phyloP scores from a whole-genome alignment of 2,329 filamentous ascomycete genomes.

The Amauroascus verrucosus region DNA sequence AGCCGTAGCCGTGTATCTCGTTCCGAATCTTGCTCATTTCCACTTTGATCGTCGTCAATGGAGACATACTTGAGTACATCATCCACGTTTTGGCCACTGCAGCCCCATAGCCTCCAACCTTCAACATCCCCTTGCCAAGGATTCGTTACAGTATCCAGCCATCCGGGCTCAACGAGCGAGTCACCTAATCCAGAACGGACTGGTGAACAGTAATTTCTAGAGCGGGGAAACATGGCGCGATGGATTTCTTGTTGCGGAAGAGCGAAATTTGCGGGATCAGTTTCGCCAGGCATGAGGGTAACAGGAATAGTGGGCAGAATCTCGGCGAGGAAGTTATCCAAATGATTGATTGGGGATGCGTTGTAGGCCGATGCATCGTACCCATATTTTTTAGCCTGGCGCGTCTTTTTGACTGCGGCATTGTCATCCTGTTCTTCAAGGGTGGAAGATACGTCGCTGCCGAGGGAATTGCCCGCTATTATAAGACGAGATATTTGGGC shows the following conservation, averaged over 20 bases:
- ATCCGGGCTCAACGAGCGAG: conserved; percentile 45
- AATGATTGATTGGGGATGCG: conserved; percentile 65
- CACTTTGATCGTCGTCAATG: conserved; percentile 22
- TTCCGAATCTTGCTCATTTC: conserved; percentile 23
- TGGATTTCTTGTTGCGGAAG: conserved; percentile 92
- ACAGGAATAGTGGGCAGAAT: conserved; percentile 79
- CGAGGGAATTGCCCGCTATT: conserved; percentile 82
- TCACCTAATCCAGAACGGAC: conserved; percentile 25
- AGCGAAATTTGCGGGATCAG: conserved; percentile 79
- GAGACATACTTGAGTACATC: conserved; percentile 89
- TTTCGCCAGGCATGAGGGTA: conserved; percentile 72
- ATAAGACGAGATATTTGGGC: conserved; percentile 68
- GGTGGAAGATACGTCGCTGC: conserved; percentile 29
- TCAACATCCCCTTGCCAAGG: conserved; percentile 86
- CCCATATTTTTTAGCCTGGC: conserved; percentile 71
- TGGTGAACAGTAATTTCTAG: conserved; percentile 53
- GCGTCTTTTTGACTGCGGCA: conserved; percentile 30
- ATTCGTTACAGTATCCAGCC: conserved; percentile 85
- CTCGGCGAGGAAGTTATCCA: conserved; percentile 72
- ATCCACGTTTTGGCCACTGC: conserved; percentile 83
- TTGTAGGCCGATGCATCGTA: conserved; percentile 89
- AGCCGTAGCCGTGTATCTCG: conserved; percentile 68
- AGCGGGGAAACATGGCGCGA: conserved; percentile 73
- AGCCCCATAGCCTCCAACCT: conserved; percentile 78
- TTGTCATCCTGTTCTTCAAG: conserved; percentile 29